Conservation (phyloP, 352 stramenopile species). For the Hyaloperonospora brassicae region DNA sequence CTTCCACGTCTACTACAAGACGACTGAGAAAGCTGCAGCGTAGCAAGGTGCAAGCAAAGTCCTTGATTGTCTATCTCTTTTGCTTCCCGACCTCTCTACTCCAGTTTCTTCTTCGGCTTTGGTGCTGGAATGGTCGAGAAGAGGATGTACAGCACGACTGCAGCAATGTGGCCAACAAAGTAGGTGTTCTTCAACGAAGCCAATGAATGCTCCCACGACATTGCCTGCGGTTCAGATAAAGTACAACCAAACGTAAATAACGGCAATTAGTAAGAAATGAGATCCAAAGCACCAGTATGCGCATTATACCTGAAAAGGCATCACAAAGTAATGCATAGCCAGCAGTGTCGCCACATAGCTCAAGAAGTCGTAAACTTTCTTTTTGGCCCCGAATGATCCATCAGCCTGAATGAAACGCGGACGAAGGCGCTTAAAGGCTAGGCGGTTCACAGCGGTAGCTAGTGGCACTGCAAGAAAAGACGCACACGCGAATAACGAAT, state of each 20-base stretch:
- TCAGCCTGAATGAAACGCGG: conserved; percentile 58
- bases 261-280: neutral
- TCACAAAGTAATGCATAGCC: conserved; percentile 62
- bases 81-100: conserved; percentile 20
- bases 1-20: too few species aligned
- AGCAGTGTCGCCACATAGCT: conserved; percentile 39
- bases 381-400: conserved; percentile 36
- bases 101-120: conserved; percentile 49
- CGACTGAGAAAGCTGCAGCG: neutral
- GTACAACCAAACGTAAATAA: neutral
- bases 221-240: conserved; percentile 18
- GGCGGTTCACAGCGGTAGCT: conserved; percentile 56
- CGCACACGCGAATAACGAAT: neutral
- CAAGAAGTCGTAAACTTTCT: conserved; percentile 59
- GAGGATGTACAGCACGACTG: conserved; percentile 54
- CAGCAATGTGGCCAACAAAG: conserved; percentile 60
- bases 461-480: conserved; percentile 36
- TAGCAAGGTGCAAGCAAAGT: conserved; percentile 11
- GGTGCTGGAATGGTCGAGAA: conserved; percentile 56
- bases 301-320: conserved; percentile 53
- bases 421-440: conserved; percentile 56
- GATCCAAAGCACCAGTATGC: neutral
- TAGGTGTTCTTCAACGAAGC: conserved; percentile 57
- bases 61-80: conserved; percentile 9
- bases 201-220: conserved; percentile 65